Evolutionary conservation across 257 asterid genomes (phyloP).

Genomic region (Datura wrightii): DNA sequence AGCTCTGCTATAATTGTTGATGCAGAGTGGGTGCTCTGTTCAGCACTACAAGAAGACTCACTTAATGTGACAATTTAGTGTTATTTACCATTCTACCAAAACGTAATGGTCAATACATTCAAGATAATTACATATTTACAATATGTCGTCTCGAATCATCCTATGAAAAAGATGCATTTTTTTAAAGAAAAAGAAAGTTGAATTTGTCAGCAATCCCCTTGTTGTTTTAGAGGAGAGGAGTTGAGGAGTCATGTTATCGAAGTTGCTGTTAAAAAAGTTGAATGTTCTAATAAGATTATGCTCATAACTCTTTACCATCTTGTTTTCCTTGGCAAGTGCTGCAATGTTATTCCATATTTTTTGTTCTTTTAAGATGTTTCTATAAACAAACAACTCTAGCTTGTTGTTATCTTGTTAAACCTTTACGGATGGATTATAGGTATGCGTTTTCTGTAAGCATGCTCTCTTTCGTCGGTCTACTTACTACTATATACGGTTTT

Average conservation of each 20-base stretch:
- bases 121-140: too few relatives aligned
- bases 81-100: background rate
- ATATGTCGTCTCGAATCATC: background rate
- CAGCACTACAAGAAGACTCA: background rate
- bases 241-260: too few relatives aligned
- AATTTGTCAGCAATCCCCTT: background rate
- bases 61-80: background rate
- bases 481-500: background rate
- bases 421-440: background rate
- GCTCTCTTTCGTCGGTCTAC: background rate
- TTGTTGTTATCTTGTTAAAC: background rate
- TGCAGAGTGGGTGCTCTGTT: background rate
- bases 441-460: background rate
- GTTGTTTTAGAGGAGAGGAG: too few relatives aligned
- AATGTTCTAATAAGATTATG: too few relatives aligned
- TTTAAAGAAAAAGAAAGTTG: too few relatives aligned
- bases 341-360: background rate
- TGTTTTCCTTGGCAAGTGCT: background rate
- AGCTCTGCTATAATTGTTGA: background rate
- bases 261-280: too few relatives aligned
- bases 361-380: background rate
- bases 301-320: background rate
- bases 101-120: background rate
- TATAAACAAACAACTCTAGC: background rate
- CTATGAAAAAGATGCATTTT: background rate